Conservation (phyloP, 768 basidiomycete species). For the Tephrocybe rancida region DNA sequence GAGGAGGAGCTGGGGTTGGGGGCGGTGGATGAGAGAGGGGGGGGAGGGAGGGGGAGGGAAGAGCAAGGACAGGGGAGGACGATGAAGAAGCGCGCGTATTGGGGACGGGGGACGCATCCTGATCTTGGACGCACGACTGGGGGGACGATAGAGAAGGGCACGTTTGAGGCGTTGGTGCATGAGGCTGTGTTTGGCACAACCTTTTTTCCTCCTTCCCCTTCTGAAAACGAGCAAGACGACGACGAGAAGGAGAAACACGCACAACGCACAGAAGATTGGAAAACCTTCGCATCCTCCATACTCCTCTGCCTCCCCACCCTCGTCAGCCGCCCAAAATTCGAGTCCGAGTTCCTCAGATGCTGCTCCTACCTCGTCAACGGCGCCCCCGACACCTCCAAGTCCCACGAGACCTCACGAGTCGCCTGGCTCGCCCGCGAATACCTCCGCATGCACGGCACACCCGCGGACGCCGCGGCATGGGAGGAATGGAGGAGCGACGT, state of each 20-base stretch:
- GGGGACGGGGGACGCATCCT: constrained; percentile 78
- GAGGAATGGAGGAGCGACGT: constrained; percentile 55
- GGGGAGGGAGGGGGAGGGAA: constrained; percentile 24
- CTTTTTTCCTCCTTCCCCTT: constrained; percentile 35
- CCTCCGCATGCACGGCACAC: constrained; percentile 54
- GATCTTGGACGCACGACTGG: constrained; percentile 50
- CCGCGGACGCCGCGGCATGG: constrained; percentile 58
- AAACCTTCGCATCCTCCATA: constrained; percentile 62
- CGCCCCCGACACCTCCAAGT: constrained; percentile 43
- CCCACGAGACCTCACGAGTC: constrained; percentile 47
- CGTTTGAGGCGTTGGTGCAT: constrained; percentile 78
- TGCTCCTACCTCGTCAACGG: constrained; percentile 67
- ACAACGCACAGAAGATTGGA: constrained; percentile 44
- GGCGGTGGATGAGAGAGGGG: constrained; percentile 24
- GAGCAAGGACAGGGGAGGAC: constrained; percentile 32
- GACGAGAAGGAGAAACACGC: constrained; percentile 14
- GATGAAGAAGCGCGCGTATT: constrained; percentile 70
- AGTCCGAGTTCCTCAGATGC: constrained; percentile 69
- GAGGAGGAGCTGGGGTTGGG: constrained; percentile 20
- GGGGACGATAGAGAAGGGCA: constrained; percentile 60
- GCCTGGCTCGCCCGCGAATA: constrained; percentile 72
- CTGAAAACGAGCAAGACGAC: constrained; percentile 3
- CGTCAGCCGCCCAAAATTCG: constrained; percentile 58
- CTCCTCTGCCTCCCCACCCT: constrained; percentile 62
- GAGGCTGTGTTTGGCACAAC: constrained; percentile 81